phyloP scores from a whole-genome alignment of 371 early-diverging fungal species.

The Rhizomucor miehei region DNA sequence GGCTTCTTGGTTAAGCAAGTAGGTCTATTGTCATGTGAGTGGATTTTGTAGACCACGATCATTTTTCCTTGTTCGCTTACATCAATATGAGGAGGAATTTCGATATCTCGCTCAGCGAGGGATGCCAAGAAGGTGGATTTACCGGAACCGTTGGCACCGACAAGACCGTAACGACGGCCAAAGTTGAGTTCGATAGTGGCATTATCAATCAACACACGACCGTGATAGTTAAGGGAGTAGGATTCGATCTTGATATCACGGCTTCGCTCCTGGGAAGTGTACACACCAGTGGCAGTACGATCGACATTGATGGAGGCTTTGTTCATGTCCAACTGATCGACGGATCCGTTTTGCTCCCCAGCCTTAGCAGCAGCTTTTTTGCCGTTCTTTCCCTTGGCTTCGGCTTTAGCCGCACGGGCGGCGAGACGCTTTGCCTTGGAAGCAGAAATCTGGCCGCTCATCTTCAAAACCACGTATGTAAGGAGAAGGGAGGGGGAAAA shows the following conservation, averaged over 20 bases:
- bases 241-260: constrained; percentile 96
- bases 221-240: constrained; percentile 91
- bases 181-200: constrained; percentile 96
- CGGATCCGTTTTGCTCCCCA: constrained; percentile 29
- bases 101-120: constrained; percentile 92
- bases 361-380: constrained; percentile 18
- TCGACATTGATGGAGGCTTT: constrained; percentile 50
- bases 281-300: constrained; percentile 90
- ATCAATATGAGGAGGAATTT: constrained; percentile 96
- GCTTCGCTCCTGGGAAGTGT: constrained; percentile 88
- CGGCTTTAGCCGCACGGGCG: constrained; percentile 66
- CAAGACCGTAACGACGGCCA: constrained; percentile 96
- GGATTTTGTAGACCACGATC: background rate
- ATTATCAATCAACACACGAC: constrained; percentile 89
- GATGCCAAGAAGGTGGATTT: constrained; percentile 97
- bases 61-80: constrained; percentile 37
- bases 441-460: constrained; percentile 51
- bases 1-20: constrained; percentile 94
- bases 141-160: constrained; percentile 98
- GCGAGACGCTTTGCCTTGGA: constrained; percentile 84
- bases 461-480: background rate
- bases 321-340: constrained; percentile 23
- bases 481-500: too few species aligned
- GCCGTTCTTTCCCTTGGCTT: constrained; percentile 31
- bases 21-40: constrained; percentile 50